phyloP scores from a whole-genome alignment of 768 basidiomycete genomes.

The Boletus pseudopeckii region DNA sequence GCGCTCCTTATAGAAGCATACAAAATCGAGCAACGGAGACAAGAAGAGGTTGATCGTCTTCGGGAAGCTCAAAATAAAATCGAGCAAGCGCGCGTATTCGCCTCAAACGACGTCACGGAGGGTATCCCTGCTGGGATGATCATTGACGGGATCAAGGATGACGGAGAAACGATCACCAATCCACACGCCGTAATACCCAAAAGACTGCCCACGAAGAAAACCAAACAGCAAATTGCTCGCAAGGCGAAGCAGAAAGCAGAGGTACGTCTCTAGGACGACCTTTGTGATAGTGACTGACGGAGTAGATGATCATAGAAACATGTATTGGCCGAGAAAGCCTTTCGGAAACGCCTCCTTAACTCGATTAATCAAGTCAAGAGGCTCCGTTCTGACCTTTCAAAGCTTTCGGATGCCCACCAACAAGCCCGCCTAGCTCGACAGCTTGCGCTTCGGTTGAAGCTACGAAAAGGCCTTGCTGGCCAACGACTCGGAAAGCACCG shows the following conservation, averaged over 20 bases:
- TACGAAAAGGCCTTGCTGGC: conserved; percentile 67
- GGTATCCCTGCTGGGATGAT: conserved; percentile 63
- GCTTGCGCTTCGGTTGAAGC: conserved; percentile 43
- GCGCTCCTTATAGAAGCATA: conserved; percentile 67
- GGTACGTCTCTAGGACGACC: conserved; percentile 37
- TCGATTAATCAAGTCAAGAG: conserved; percentile 55
- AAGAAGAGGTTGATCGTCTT: conserved; percentile 51
- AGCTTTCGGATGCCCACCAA: conserved; percentile 36
- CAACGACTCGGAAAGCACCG: conserved; percentile 76
- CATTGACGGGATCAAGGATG: conserved; percentile 44
- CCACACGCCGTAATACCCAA: conserved; percentile 36
- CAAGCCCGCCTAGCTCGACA: conserved; percentile 38
- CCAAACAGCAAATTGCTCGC: conserved; percentile 65
- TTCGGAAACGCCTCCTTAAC: conserved; percentile 58
- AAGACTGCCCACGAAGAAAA: conserved; percentile 47
- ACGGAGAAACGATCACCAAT: conserved; percentile 34
- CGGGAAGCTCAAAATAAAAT: conserved; percentile 55
- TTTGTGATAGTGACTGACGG: neutral
- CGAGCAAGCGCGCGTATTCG: conserved; percentile 41
- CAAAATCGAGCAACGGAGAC: conserved; percentile 57
- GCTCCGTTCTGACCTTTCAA: conserved; percentile 44
- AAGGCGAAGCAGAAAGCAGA: conserved; percentile 62
- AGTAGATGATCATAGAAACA: conserved; percentile 47
- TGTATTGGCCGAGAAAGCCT: conserved; percentile 53
- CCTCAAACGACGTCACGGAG: conserved; percentile 29